Conservation (phyloP, 164 flowering plant genomes). For the Vitis cinerea region DNA sequence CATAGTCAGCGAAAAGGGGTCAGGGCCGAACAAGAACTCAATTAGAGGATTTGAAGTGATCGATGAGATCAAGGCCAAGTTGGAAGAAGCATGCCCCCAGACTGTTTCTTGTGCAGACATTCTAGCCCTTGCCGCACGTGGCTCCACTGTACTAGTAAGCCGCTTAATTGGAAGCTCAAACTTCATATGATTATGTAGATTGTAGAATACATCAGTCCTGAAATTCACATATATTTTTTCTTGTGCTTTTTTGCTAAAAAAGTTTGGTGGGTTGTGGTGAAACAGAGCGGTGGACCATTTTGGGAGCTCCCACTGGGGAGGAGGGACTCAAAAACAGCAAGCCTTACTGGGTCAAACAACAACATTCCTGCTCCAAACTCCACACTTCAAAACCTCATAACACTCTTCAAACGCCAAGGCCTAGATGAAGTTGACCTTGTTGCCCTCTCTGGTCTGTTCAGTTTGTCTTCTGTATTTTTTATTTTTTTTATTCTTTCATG, state of each 20-base stretch:
- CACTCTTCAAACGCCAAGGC: conserved; percentile 70
- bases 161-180: too few species aligned
- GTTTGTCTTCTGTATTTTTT: not conserved
- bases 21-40: conserved; percentile 76
- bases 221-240: not conserved
- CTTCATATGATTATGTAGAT: too few species aligned
- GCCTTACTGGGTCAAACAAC: conserved; percentile 57
- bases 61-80: conserved; percentile 67
- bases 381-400: conserved; percentile 63
- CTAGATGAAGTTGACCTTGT: conserved; percentile 81
- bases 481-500: too few species aligned
- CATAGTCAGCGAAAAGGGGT: conserved; percentile 61
- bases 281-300: conserved; percentile 79
- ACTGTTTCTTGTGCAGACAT: conserved; percentile 97
- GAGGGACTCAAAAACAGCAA: conserved; percentile 83
- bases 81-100: conserved; percentile 77
- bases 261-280: not conserved
- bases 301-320: conserved; percentile 95
- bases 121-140: conserved; percentile 78
- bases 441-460: conserved; percentile 69
- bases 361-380: conserved; percentile 86
- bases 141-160: conserved; percentile 71
- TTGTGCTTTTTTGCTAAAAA: too few species aligned
- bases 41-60: conserved; percentile 79
- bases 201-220: too few species aligned